phyloP scores from a whole-genome alignment of 805 yeast species.

The Naumovozyma dairenensis region DNA sequence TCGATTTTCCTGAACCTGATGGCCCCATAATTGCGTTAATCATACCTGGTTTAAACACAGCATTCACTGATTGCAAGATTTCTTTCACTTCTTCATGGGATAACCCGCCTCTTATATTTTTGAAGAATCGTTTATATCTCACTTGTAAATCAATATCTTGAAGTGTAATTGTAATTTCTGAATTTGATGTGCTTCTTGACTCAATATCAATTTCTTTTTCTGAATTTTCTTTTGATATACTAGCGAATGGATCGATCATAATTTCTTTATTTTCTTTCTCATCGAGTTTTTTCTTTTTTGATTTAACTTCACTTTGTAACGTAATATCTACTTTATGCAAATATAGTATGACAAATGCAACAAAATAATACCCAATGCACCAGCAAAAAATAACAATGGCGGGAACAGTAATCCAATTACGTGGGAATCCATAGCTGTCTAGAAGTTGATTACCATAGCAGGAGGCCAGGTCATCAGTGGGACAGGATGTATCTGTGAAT shows the following conservation, averaged over 20 bases:
- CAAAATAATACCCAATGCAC: constrained; percentile 42
- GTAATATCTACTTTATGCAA: constrained; percentile 34
- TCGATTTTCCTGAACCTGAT: constrained; percentile 70
- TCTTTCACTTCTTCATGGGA: constrained; percentile 19
- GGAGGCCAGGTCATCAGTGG: constrained; percentile 28
- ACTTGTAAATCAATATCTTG: constrained; percentile 11
- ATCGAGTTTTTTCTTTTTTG: constrained; percentile 7
- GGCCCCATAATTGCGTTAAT: constrained; percentile 75
- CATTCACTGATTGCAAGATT: constrained; percentile 40
- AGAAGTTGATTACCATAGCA: constrained; percentile 43
- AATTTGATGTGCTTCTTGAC: constrained; percentile 1
- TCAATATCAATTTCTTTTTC: constrained; percentile 12
- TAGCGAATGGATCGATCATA: neutral
- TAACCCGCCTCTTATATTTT: constrained; percentile 5
- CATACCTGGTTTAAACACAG: constrained; percentile 43
- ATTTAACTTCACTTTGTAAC: constrained; percentile 17
- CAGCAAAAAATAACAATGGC: constrained; percentile 49
- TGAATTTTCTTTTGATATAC: neutral
- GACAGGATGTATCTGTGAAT: constrained; percentile 50
- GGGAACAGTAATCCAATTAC: constrained; percentile 59
- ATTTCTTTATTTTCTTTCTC: neutral
- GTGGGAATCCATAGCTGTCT: constrained; percentile 47
- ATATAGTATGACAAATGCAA: constrained; percentile 40
- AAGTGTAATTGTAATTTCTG: constrained; percentile 10
- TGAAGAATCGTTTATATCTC: constrained; percentile 3